A percentile compares a stretch with the other conserved stretches of the same genome.
phyloP scores from a whole-genome alignment of 345 rosid genomes.

The Theobroma cacao region DNA sequence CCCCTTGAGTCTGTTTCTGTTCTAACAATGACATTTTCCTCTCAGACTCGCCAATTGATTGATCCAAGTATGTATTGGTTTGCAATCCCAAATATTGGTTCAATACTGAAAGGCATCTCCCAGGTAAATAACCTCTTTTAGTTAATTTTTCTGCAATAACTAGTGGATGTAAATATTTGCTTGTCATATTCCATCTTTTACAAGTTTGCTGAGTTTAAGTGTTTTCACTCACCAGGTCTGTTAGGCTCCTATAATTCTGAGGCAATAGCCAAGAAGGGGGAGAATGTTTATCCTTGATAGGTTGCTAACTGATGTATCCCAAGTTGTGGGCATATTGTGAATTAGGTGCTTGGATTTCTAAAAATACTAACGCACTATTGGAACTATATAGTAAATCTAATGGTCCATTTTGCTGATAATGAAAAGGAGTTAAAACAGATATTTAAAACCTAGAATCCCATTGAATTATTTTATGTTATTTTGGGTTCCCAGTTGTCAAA shows the following conservation, averaged over 20 bases:
- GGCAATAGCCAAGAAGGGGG: not conserved
- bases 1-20: not conserved
- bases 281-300: not conserved
- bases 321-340: not conserved
- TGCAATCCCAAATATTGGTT: conserved; percentile 82
- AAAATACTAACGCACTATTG: not conserved
- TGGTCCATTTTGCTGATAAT: not conserved
- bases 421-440: not conserved
- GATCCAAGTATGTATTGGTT: conserved; percentile 74
- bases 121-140: conserved; percentile 46
- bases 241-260: not conserved
- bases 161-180: not conserved
- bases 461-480: not conserved
- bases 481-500: not conserved
- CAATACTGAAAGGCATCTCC: conserved; percentile 74
- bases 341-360: not conserved
- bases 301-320: not conserved
- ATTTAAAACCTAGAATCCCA: too few species aligned
- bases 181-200: not conserved
- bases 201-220: not conserved
- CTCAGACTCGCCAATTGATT: conserved; percentile 8
- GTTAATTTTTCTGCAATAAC: not conserved
- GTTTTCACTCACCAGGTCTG: not conserved
- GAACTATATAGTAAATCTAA: not conserved
- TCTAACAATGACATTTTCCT: not conserved